A percentile compares a stretch with the other conserved stretches of the same genome.
Conservation (phyloP, 2,329 filamentous ascomycete species). For the Aspergillus persii region DNA sequence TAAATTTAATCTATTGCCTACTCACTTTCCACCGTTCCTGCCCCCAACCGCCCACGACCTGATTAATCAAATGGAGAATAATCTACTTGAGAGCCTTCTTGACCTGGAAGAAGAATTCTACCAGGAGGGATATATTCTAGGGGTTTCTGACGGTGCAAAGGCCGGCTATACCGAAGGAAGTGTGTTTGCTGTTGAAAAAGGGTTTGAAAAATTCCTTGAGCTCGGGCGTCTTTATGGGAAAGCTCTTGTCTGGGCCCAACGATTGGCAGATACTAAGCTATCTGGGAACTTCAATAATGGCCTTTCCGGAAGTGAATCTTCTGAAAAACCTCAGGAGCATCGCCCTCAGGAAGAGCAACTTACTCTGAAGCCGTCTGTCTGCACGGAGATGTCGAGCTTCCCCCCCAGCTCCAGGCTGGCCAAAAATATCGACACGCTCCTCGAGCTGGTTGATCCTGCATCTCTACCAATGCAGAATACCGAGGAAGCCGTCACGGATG, state of each 20-base stretch:
- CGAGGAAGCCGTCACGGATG: constrained; percentile 85
- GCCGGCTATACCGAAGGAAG: constrained; percentile 85
- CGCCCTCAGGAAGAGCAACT: constrained; percentile 14
- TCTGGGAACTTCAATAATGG: constrained; percentile 11
- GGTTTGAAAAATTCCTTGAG: constrained; percentile 87
- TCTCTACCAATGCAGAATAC: constrained; percentile 77
- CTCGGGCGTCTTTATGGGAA: constrained; percentile 76
- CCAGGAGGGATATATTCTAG: constrained; percentile 73
- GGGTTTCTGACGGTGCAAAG: constrained; percentile 69
- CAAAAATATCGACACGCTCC: constrained; percentile 73
- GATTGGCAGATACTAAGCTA: constrained; percentile 49
- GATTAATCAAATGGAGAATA: constrained; percentile 36
- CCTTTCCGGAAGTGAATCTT: not conserved
- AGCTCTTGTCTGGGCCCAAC: constrained; percentile 78
- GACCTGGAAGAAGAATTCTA: constrained; percentile 71
- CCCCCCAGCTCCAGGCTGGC: constrained; percentile 63
- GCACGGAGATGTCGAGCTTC: constrained; percentile 45
- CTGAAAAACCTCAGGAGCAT: constrained; percentile 1
- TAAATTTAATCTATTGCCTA: not conserved
- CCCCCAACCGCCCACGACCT: not conserved
- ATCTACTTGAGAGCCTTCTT: constrained; percentile 57
- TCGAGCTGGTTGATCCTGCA: constrained; percentile 74
- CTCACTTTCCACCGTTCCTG: not conserved
- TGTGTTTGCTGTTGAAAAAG: constrained; percentile 85
- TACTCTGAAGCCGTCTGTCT: constrained; percentile 29